Conservation (phyloP, 164 flowering plant genomes). For the Berberis vulgaris region DNA sequence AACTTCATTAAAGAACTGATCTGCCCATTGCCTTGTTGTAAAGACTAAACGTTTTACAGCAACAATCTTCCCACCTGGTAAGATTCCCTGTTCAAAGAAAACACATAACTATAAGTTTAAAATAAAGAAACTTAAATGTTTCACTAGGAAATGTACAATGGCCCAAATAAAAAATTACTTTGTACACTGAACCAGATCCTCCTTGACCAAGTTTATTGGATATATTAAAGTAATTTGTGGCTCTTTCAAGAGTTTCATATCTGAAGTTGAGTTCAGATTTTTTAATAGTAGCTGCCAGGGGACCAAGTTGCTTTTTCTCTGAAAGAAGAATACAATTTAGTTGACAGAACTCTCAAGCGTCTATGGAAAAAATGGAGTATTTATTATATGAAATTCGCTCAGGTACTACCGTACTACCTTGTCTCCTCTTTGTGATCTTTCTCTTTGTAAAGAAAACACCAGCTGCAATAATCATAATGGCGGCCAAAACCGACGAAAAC, state of each 20-base stretch:
- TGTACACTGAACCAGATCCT: conserved; percentile 75
- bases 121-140: neutral
- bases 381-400: too few relatives aligned
- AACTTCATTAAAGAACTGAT: conserved; percentile 85
- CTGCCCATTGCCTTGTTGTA: conserved; percentile 81
- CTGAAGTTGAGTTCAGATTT: conserved; percentile 55
- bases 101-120: neutral
- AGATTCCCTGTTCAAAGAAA: conserved; percentile 35
- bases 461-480: conserved; percentile 25
- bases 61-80: conserved; percentile 52
- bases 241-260: conserved; percentile 68
- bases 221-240: conserved; percentile 50
- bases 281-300: conserved; percentile 30
- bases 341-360: neutral
- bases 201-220: conserved; percentile 76
- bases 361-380: too few relatives aligned
- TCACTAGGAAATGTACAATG: neutral
- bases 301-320: conserved; percentile 60
- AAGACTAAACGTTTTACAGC: conserved; percentile 76
- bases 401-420: conserved; percentile 46
- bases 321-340: conserved; percentile 11
- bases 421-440: conserved; percentile 25
- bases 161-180: conserved; percentile 24
- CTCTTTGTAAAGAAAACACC: conserved; percentile 29
- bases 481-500: conserved; percentile 25